These are phyloP conservation scores for Lachancea nothofagi DNA, from an alignment of 805 yeast genomes.

Conservation along the genomic window DNA sequence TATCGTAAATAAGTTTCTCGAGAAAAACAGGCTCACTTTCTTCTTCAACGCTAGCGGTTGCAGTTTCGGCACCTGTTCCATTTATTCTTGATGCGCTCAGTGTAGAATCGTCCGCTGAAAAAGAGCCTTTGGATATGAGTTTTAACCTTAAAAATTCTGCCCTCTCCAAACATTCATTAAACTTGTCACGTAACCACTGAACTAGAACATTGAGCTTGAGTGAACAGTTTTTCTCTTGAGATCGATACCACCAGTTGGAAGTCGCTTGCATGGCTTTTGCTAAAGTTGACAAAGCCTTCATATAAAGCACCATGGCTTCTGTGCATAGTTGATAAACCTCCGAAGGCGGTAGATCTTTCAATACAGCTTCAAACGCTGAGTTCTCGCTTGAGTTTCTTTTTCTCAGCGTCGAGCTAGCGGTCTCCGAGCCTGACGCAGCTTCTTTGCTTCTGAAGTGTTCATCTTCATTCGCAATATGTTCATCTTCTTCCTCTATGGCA, in stretches of 20 bases:
- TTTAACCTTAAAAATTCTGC: slow-evolving; percentile 72
- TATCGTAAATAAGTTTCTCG: slow-evolving; percentile 82
- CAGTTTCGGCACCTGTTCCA: neutral
- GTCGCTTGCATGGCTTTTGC: slow-evolving; percentile 85
- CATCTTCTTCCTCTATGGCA: slow-evolving; percentile 36
- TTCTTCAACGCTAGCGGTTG: neutral
- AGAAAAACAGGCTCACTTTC: slow-evolving; percentile 44
- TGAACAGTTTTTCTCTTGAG: slow-evolving; percentile 36
- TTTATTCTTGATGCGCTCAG: slow-evolving; percentile 8
- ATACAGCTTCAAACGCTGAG: slow-evolving; percentile 8
- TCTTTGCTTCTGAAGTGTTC: neutral
- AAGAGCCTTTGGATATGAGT: slow-evolving; percentile 31
- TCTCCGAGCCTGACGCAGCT: neutral
- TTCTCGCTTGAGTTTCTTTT: slow-evolving; percentile 5
- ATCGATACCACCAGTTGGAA: slow-evolving; percentile 80
- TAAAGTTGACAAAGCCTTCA: slow-evolving; percentile 73
- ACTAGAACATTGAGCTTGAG: slow-evolving; percentile 59
- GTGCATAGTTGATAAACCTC: slow-evolving; percentile 60
- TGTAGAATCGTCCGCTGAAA: slow-evolving; percentile 4
- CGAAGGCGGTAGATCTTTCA: slow-evolving; percentile 44
- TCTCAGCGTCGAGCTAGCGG: neutral
- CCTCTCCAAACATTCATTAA: slow-evolving; percentile 82
- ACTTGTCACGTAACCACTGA: slow-evolving; percentile 87
- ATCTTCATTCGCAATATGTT: slow-evolving; percentile 11
- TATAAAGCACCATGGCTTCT: slow-evolving; percentile 81